Base-by-base conservation (phyloP, 1,284 basidiomycete species). In the Sporisorium graminicola region DNA sequence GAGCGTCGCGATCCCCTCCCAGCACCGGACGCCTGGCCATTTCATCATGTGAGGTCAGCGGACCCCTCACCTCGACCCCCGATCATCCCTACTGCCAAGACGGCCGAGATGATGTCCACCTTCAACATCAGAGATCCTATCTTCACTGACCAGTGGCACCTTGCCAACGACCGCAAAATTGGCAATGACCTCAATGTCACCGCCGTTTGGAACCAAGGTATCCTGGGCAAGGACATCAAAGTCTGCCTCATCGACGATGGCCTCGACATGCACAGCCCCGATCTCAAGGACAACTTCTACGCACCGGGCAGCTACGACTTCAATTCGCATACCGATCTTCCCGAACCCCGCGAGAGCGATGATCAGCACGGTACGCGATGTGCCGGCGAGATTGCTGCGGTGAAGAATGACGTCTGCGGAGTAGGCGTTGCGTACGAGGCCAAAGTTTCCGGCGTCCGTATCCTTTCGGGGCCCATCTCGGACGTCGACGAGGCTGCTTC, bases 361-460 rank as follows among this genome's bases (percentile, higher is more conserved):
- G 97, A 99, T 82, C 93, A 94, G 85, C 97, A 99, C 85, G 97
- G 97, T 18, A 99, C 97, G 0, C 92, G 97, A 3, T 99, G 97
- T 85, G 96, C 96, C 1, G 97, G 97, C 33, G 97, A 99, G 86
- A 92, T 99, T 60, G 95, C 94, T n/a, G 97, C 97, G 1, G 90
- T 90, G n/a, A 94, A 93, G 86, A 99, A 99, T 87, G 91, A 93
- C 69, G 92, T 92, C 0, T 99, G 97, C 84, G 97, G 97, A 31
- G 89, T 99, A 7, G 97, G 97, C 22, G 93, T 99, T 55, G 94
- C 97, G 1, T 95, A 97, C 85, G 88, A 92, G 8, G 92, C 95
- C 51, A 92, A 94, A 80, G 91, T 99, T 58, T 93, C 97, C 16
- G 97, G 95, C 22, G 89, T 99, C 37, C 92, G 97, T 56, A 99